Evolutionary conservation across 257 asterid genomes (phyloP), one percentile per base, ranked within the genome.

Genomic region (Primulina huaijiensis): DNA sequence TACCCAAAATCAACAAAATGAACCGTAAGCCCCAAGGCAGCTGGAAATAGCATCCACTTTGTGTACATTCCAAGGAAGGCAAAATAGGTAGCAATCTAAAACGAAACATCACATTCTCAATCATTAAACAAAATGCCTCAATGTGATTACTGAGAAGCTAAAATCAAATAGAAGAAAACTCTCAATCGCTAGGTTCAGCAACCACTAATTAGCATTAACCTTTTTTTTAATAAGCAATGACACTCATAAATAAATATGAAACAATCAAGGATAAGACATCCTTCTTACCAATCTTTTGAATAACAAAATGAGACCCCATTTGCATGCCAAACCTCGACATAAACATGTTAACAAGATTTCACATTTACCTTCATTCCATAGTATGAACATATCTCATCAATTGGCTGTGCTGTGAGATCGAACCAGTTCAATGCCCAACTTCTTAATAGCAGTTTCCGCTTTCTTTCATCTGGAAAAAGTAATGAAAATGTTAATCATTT

Each of bases 381-480:
- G 74, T 94, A 94, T 20, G 88, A 83, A 69, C 95, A 91, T 64
- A 94, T 84, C 67, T 94, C 96, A 76, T 94, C 93, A 58, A 91
- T 85, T n/a, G 99, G 99, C 81, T 94, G 97, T 20, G 74, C 30
- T 17, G 99, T 89, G 76, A 87, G 83, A 84, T 87, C 90, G 77
- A 78, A 67, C 97, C 96, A 93, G 82, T 91, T 90, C 86, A 89
- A 82, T 14, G 99, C 99, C 99, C 99, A 94, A 72, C 82, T 87
- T 80, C 85, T 86, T 67, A 94, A 81, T 74, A 94, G 97, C 80
- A 74, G 87, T 83, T 94, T 94, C 77, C 93, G 79, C 83, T 68
- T 86, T 70, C 60, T 78, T 75, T 94, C 99, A 81, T 90, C 99
- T 94, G 79, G 10, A 66, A 74, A 53, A 50, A 55, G 74, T 17